phyloP scores from a whole-genome alignment of 2,329 filamentous ascomycete genomes.

The Paecilomyces formosus region DNA sequence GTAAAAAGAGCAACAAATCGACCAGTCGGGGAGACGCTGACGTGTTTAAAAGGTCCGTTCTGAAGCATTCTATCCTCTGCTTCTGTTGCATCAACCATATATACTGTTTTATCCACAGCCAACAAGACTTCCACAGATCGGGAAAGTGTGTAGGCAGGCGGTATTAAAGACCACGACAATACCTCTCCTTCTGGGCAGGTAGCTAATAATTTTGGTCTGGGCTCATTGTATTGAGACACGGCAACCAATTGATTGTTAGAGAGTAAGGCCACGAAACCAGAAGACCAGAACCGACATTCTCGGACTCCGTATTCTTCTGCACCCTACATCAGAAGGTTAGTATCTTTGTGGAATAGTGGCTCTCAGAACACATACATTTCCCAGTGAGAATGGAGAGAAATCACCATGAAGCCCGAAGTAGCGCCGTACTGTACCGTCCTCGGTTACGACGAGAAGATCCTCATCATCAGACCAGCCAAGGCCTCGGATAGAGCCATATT shows the following conservation, averaged over 20 bases:
- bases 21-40: constrained; percentile 85
- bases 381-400: constrained; percentile 88
- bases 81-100: constrained; percentile 79
- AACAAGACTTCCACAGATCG: constrained; percentile 88
- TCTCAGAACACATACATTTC: constrained; percentile 48
- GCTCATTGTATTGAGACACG: constrained; percentile 85
- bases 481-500: constrained; percentile 77
- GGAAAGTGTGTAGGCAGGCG: constrained; percentile 81
- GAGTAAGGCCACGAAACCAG: constrained; percentile 86
- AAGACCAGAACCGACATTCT: constrained; percentile 85
- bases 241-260: constrained; percentile 80
- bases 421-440: constrained; percentile 83
- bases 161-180: constrained; percentile 81
- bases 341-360: constrained; percentile 7
- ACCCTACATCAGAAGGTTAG: constrained; percentile 39
- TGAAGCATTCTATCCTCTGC: constrained; percentile 87
- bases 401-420: constrained; percentile 90
- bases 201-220: constrained; percentile 75
- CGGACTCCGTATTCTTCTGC: constrained; percentile 81
- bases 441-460: constrained; percentile 76
- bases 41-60: constrained; percentile 85
- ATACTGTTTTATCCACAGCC: constrained; percentile 76
- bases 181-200: constrained; percentile 69
- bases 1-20: constrained; percentile 85
- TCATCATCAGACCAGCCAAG: constrained; percentile 97